Base-by-base conservation (phyloP, 768 basidiomycete genomes). In the Pilatotrama ljubarskyi region DNA sequence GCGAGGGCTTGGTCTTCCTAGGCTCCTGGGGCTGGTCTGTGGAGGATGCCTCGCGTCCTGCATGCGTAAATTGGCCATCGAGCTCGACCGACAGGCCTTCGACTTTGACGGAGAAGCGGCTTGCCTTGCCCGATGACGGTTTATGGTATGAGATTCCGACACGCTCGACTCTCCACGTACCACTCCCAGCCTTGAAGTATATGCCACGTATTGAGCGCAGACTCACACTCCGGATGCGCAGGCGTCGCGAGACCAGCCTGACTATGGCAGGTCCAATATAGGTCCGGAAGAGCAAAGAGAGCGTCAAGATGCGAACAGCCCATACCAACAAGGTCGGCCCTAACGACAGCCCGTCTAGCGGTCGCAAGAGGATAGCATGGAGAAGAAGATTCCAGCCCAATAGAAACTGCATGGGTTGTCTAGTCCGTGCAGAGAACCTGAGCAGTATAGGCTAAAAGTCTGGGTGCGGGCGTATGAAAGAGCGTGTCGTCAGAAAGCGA, bases 121-220 rank as follows among this genome's bases (percentile, higher is more conserved):
- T 82, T 1, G 80, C 78, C 11, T 77, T 78, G 24, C 81, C 75
- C 25, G 78, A 72, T 11, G 76, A 78, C 11, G 82, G 76, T 69
- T 77, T 80, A 56, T 80, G 78, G 72, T 85, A 89, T 51, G 85
- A 74, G 43, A 80, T 73, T 18, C 77, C 82, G 46, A 93, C 82
- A 53, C 90, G 85, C 58, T 91, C 88, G n/a, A 87, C 78, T 29
- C 78, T 80, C 74, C 82, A 82, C 25, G 79, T 82, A 53, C 78
- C 75, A 49, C 70, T 73, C 26, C 85, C 85, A 29, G 76, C 77
- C 46, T 83, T 80, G 61, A 90, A 80, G 72, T 87, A 90, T 20
- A 92, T 75, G 35, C 90, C 90, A 53, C 89, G 86, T 59, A 93
- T 84, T 18, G 90, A 93, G 54, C 88, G 82, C 38, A 88, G 75